A percentile compares a stretch with the other conserved stretches of the same genome.
phyloP scores from a whole-genome alignment of 768 basidiomycete species.

The Mycena amicta region DNA sequence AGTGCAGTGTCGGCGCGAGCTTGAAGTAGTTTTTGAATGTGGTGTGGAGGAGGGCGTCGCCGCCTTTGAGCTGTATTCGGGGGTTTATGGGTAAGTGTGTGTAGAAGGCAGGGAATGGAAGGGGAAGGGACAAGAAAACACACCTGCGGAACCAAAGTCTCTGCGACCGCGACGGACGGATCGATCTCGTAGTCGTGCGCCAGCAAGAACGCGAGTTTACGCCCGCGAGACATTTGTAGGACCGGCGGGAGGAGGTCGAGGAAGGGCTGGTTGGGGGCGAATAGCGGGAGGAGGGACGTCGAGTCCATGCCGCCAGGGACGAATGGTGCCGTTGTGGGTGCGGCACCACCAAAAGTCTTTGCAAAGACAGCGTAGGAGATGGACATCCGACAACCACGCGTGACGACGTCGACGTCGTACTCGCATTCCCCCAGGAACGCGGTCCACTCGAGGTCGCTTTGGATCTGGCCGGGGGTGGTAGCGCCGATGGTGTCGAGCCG shows the following conservation, averaged over 20 bases:
- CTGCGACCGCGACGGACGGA: slow-evolving; percentile 70
- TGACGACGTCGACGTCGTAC: slow-evolving; percentile 71
- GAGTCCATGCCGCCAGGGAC: not conserved
- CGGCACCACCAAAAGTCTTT: slow-evolving; percentile 58
- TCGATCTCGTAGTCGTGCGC: slow-evolving; percentile 69
- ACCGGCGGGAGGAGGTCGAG: slow-evolving; percentile 73
- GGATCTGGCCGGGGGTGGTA: slow-evolving; percentile 33
- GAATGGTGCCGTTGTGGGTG: not conserved
- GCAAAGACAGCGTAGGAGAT: slow-evolving; percentile 74
- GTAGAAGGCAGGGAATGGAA: not conserved
- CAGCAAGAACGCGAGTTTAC: slow-evolving; percentile 73
- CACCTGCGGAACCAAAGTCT: slow-evolving; percentile 72
- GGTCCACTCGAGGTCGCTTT: slow-evolving; percentile 76
- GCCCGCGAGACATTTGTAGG: slow-evolving; percentile 70
- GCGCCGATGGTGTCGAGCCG: slow-evolving; percentile 64
- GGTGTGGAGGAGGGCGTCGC: slow-evolving; percentile 74
- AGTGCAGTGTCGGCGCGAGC: slow-evolving; percentile 72
- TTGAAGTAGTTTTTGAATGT: slow-evolving; percentile 73
- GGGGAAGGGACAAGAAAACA: slow-evolving; percentile 23
- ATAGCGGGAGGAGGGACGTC: slow-evolving; percentile 50
- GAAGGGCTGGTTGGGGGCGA: slow-evolving; percentile 73
- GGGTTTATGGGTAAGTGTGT: not conserved
- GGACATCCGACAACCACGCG: slow-evolving; percentile 68
- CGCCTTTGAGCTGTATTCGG: slow-evolving; percentile 79
- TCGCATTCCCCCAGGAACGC: slow-evolving; percentile 77